Conservation (phyloP, 1,284 basidiomycete species). For the Ganoderma leucocontextum region DNA sequence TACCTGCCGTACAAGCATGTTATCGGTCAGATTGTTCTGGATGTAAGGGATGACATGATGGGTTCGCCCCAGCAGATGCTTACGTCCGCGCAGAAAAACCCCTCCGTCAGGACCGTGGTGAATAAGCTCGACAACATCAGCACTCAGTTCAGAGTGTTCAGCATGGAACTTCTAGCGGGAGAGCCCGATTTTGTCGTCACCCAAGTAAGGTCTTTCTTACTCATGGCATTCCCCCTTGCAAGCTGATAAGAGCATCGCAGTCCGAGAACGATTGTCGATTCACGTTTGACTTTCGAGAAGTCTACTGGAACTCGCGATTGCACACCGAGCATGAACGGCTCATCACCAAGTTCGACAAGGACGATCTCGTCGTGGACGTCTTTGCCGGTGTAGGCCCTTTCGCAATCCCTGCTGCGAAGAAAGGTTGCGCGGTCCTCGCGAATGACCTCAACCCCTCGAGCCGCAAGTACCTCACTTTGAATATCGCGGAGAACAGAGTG, state of each 20-base stretch:
- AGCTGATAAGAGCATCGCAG: conserved; percentile 47
- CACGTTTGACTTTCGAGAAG: conserved; percentile 93
- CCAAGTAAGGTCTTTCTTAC: conserved; percentile 62
- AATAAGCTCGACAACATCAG: conserved; percentile 95
- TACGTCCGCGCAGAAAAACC: conserved; percentile 74
- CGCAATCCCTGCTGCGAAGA: conserved; percentile 91
- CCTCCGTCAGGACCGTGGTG: conserved; percentile 86
- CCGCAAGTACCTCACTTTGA: conserved; percentile 79
- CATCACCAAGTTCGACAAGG: conserved; percentile 71
- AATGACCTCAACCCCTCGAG: conserved; percentile 96
- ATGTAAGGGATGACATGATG: conserved; percentile 61
- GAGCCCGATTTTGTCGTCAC: conserved; percentile 86
- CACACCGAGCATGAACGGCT: conserved; percentile 92
- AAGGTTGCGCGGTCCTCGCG: conserved; percentile 87
- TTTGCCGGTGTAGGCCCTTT: conserved; percentile 99
- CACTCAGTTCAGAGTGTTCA: conserved; percentile 90
- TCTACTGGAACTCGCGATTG: conserved; percentile 98
- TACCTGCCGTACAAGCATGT: conserved; percentile 92
- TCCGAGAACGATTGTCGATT: conserved; percentile 88
- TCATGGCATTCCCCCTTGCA: neutral
- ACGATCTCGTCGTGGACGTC: conserved; percentile 89
- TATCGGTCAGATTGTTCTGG: conserved; percentile 92
- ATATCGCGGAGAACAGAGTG: conserved; percentile 81
- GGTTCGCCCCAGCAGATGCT: neutral
- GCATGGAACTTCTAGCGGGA: conserved; percentile 97